Base-by-base conservation (phyloP, 1,284 basidiomycete genomes). In the Sanghuangporus baumii region DNA sequence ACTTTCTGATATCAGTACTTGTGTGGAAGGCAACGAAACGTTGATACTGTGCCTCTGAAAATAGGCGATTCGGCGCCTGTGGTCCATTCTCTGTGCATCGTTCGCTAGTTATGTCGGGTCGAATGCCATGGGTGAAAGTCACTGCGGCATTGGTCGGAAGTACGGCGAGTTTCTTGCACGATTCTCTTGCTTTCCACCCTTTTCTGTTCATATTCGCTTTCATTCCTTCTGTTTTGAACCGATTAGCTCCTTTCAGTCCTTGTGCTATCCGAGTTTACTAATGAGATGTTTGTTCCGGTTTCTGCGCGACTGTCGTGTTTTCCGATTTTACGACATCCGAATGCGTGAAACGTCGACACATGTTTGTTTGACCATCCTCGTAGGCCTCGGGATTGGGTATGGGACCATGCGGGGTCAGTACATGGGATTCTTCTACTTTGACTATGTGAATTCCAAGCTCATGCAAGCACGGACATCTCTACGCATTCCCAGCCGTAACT, bases 71-170 rank as follows among this genome's bases (percentile, higher is more conserved):
- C 5, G 26, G 26, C 2, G 26, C 26, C 5, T 48, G 18, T 20
- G 8, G 1, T 48, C 2, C 47, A 2, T 48, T 20, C n/a, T 55
- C 23, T 31, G 12, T 12, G n/a, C 18, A 20, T 37, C 23, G 37
- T 54, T 18, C 31, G 6, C 16, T 5, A n/a, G 37, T 23, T 37
- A 63, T 63, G 62, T 63, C 62, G 31, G 57, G 52, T 46, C 18
- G 59, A 47, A 61, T 65, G 59, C 63, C 63, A 61, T 65, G 63
- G 63, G 40, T 65, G 9, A 65, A 60, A 34, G 50, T 61, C 55
- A 43, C 60, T 26, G 63, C 60, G 38, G 43, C 51, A 18, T 51
- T 62, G 36, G 60, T 31, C 23, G 63, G 63, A 43, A 58, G 63
- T 65, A 55, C 41, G 63, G 46, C 37, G 34, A 36, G 31, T 54